Conservation (phyloP, 257 asterid genomes). For the Solanum pennellii region DNA sequence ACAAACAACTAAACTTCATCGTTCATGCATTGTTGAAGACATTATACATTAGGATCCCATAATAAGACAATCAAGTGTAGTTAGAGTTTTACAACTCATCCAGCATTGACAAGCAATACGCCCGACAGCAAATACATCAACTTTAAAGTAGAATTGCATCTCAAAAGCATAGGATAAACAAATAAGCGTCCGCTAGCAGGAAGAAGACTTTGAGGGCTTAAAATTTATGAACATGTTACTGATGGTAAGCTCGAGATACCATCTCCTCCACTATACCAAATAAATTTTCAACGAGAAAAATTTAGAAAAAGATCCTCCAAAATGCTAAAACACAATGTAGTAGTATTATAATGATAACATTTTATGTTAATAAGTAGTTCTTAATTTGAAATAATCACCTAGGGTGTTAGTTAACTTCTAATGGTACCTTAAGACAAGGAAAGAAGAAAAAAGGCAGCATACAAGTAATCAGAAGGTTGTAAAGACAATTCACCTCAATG, state of each 20-base stretch:
- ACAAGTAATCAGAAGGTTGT: neutral
- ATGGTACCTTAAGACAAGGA: neutral
- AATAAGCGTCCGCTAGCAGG: neutral
- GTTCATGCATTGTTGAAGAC: neutral
- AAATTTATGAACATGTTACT: neutral
- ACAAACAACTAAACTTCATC: neutral
- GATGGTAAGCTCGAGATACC: neutral
- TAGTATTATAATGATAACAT: neutral
- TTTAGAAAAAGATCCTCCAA: neutral
- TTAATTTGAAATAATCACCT: neutral
- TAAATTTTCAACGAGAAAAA: neutral
- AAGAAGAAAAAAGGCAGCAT: neutral
- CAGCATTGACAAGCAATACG: neutral
- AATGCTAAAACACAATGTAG: neutral
- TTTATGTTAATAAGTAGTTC: neutral
- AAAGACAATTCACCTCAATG: slow-evolving; percentile 50
- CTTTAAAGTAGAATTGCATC: neutral
- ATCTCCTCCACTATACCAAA: neutral
- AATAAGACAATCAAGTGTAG: neutral
- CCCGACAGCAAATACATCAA: neutral
- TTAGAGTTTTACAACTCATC: neutral
- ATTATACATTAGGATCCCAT: neutral
- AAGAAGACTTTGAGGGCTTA: neutral
- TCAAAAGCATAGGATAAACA: neutral
- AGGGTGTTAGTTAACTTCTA: neutral